Evolutionary conservation across 768 basidiomycete species (phyloP), one percentile per base, ranked within the genome.

Genomic region (Agrocybe praecox): DNA sequence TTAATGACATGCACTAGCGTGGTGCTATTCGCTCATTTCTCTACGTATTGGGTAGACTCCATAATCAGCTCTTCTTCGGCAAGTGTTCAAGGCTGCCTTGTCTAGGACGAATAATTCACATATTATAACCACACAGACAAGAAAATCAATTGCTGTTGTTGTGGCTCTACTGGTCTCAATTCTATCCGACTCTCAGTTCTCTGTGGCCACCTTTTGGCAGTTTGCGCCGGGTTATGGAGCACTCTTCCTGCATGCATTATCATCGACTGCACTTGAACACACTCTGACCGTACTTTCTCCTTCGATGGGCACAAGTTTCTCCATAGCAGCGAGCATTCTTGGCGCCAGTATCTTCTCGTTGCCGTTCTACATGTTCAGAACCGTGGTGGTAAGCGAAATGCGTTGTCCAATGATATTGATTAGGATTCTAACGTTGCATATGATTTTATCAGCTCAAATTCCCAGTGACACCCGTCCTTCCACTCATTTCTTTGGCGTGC

Each of bases 211-310:
- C 53, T 63, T 79, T 33, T 78, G 75, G 72, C 69, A 74, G 36
- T 74, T 77, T 47, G 58, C 85, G 23, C 87, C 86, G 2, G 88
- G 87, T 15, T 92, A 93, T 72, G 80, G 80, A 7, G 90, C 88
- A 2, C 68, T 92, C 11, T 58, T 80, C 15, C 62, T 87, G 2
- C 81, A 91, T 65, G 84, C 82, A 2, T 62, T 88, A 19, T 75
- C 83, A 2, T 85, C 88, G 0, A 82, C 73, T 55, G 85, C 81
- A 22, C 72, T 88, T 43, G 86, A 90, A 46, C 84, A 89, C 60
- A 85, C 88, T 4, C 73, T 83, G 44, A 74, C 79, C 46, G 75
- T 82, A 26, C 69, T 91, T 22, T 78, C 82, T 4, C 83, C 86
- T 19, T 80, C 81, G 3, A 68, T 90, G 18, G 86, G 82, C 23